Evolutionary conservation across 73 alveolate species (phyloP).

Genomic region (Breviolum minutum): DNA sequence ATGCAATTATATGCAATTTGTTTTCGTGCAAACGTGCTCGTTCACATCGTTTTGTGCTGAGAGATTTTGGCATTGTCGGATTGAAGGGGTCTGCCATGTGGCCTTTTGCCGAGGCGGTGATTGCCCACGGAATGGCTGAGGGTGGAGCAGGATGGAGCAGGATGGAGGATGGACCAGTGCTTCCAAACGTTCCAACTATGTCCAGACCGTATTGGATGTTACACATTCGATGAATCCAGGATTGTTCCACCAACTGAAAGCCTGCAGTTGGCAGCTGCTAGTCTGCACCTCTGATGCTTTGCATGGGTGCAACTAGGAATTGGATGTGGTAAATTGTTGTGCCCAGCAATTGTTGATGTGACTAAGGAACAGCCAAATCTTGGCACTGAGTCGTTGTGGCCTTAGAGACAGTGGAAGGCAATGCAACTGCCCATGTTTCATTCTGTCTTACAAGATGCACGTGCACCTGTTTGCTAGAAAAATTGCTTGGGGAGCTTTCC

Average conservation of each 20-base stretch:
- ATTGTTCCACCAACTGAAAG: constrained; percentile 9
- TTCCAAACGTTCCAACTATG: neutral
- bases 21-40: too few relatives aligned
- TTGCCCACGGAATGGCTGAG: constrained; percentile 36
- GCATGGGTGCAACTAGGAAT: too few relatives aligned
- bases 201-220: neutral
- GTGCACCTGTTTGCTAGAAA: too few relatives aligned
- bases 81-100: too few relatives aligned
- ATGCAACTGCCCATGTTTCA: too few relatives aligned
- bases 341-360: neutral
- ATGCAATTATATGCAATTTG: neutral
- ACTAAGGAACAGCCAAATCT: neutral
- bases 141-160: neutral
- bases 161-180: too few relatives aligned
- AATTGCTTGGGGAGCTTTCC: too few relatives aligned
- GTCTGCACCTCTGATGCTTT: neutral
- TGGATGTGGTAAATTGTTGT: too few relatives aligned
- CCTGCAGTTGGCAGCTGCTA: neutral
- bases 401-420: neutral
- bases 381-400: constrained; percentile 12
- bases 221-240: neutral
- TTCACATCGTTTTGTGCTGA: too few relatives aligned
- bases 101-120: constrained; percentile 11
- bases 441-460: too few relatives aligned
- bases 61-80: too few relatives aligned